Base-by-base conservation (phyloP, 306 rosid genomes). In the Castanospermum australe region DNA sequence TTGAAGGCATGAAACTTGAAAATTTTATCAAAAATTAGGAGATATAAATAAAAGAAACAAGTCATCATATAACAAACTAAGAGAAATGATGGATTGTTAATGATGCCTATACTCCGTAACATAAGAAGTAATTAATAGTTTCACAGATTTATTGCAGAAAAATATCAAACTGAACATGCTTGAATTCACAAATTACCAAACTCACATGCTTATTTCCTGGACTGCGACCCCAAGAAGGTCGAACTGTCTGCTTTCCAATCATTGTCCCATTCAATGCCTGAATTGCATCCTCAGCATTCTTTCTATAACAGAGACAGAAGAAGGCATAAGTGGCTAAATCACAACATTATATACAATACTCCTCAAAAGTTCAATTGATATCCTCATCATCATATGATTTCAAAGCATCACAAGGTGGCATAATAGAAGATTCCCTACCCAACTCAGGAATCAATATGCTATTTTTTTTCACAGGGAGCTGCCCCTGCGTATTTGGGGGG, bases 201-300 rank as follows among this genome's bases (percentile, higher is more conserved):
- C 70, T 55, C 84, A 90, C 94, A 87, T 90, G 94, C 84, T 87
- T 90, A 86, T 84, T 85, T 20, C 88, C 92, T 25, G 92, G 90
- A 33, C 84, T 90, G 67, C 94, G 92, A 59, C 94, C 94, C 94
- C 94, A 90, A 57, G 94, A 88, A 55, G 88, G 94, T 44, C 94
- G 92, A 51, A 90, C 91, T 22, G 88, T 85, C 83, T 90, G 92
- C 80, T 87, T 90, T 32, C 95, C 95, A 52, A 90, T 88, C 15
- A 87, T 80, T 0, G 88, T 83, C 64, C 91, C 95, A 79, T 87
- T 90, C 82, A 90, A 81, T 47, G 81, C 81, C 33, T 90, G 85
- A 44, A 90, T 87, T 73, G 95, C 95, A 36, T 85, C 89, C 85
- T 90, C 95, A 12, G 92, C 95, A 76, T 80, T 83, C 82, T 87